phyloP scores from a whole-genome alignment of 129 eudicot species.

The Artemisia tridentata region DNA sequence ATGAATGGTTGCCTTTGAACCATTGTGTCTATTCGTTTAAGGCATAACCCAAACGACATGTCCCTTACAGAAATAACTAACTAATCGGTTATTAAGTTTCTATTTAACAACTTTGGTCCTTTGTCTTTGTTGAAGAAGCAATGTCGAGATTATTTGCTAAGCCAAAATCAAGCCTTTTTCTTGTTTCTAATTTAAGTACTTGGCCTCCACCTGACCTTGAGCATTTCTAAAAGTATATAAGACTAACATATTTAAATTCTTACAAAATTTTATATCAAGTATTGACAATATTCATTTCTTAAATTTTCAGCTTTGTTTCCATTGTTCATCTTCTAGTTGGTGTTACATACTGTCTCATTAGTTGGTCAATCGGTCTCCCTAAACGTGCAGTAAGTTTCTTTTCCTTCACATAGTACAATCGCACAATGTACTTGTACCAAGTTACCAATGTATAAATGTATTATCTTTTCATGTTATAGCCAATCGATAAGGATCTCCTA shows the following conservation, averaged over 20 bases:
- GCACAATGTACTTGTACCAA: not conserved
- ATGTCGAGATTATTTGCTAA: no score
- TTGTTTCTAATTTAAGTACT: no score
- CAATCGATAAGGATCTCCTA: conserved; percentile 45
- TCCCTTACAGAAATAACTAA: no score
- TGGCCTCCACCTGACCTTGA: no score
- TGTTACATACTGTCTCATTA: conserved; percentile 51
- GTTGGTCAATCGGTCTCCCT: conserved; percentile 62
- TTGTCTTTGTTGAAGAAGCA: no score
- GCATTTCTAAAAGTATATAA: not conserved
- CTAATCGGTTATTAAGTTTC: no score
- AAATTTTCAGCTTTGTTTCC: conserved; percentile 52
- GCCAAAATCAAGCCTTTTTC: no score
- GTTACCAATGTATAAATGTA: not conserved
- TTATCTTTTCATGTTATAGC: conserved; percentile 33
- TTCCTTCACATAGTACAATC: not conserved
- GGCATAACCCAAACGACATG: no score
- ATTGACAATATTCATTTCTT: conserved; percentile 5
- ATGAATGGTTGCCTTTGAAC: no score
- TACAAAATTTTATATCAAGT: not conserved
- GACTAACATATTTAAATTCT: not conserved
- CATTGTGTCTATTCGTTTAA: no score
- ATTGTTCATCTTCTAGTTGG: conserved; percentile 70
- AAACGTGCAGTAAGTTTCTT: conserved; percentile 58
- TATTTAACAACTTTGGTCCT: no score